These are phyloP conservation scores for Scenedesmus sp. DNA, from an alignment of 163 green algal species.

Conservation along the genomic window DNA sequence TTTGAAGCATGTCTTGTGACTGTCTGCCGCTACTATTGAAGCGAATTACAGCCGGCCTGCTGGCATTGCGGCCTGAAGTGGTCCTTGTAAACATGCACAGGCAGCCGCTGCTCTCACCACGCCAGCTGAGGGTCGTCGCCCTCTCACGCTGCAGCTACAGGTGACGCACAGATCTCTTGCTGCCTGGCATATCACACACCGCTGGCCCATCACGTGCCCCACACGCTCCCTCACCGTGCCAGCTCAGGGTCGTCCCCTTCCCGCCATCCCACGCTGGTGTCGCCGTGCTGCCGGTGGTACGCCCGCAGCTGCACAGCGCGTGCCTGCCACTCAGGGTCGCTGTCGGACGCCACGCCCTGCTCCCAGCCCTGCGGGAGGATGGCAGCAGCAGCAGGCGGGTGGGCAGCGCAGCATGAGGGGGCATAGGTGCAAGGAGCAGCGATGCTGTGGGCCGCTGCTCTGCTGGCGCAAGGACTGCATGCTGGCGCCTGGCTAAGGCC, in stretches of 20 bases:
- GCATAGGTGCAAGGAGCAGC: not conserved
- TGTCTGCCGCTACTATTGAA: too few relatives aligned
- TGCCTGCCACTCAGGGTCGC: slow-evolving; percentile 57
- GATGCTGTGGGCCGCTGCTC: not conserved
- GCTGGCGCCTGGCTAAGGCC: too few relatives aligned
- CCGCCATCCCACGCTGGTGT: slow-evolving; percentile 60
- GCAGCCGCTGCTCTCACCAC: slow-evolving; percentile 36
- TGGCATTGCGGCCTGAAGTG: too few relatives aligned
- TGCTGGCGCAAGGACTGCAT: not conserved
- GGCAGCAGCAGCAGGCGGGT: not conserved
- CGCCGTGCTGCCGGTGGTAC: slow-evolving; percentile 58
- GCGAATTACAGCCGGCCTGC: too few relatives aligned
- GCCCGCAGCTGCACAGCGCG: slow-evolving; percentile 49
- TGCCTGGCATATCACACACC: not conserved
- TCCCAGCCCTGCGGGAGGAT: slow-evolving; percentile 55
- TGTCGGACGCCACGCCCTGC: slow-evolving; percentile 57
- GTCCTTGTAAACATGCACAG: too few relatives aligned
- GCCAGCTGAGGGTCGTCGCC: slow-evolving; percentile 63
- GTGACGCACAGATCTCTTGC: too few relatives aligned
- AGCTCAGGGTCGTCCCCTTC: slow-evolving; percentile 65
- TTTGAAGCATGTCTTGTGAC: not conserved
- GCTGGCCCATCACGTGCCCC: not conserved
- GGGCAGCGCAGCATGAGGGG: not conserved
- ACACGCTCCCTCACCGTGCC: slow-evolving; percentile 41
- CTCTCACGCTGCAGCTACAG: slow-evolving; percentile 53